Evolutionary conservation across 164 flowering plant genomes (phyloP).

Genomic region (Kingdonia uniflora): DNA sequence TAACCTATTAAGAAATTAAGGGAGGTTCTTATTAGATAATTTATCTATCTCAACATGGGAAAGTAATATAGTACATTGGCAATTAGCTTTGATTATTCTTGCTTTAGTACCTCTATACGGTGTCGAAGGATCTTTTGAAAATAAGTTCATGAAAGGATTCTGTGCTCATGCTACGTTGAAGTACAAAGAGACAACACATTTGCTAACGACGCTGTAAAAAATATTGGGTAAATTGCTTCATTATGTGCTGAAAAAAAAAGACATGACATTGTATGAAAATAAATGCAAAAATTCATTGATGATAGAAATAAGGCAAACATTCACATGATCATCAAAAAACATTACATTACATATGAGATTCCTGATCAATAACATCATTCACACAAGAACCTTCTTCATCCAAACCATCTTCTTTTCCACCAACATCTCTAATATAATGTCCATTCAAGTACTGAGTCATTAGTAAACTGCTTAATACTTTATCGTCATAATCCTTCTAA

Average conservation of each 20-base stretch:
- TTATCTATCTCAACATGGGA: slow-evolving; percentile 31
- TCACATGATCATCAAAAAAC: too few relatives aligned
- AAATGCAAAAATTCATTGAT: slow-evolving; percentile 17
- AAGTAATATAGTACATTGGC: slow-evolving; percentile 27
- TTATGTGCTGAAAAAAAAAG: slow-evolving; percentile 21
- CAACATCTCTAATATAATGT: too few relatives aligned
- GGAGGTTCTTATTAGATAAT: slow-evolving; percentile 23
- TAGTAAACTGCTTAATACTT: too few relatives aligned
- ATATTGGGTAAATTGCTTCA: slow-evolving; percentile 19
- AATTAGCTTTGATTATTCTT: slow-evolving; percentile 31
- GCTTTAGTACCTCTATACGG: too few relatives aligned
- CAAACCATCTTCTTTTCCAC: too few relatives aligned
- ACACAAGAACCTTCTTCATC: too few relatives aligned
- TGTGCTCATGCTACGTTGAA: slow-evolving; percentile 36
- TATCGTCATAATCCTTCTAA: too few relatives aligned
- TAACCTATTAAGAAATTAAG: slow-evolving; percentile 1
- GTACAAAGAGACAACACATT: slow-evolving; percentile 23
- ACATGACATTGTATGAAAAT: slow-evolving; percentile 15
- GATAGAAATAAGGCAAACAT: slow-evolving; percentile 16
- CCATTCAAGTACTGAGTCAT: too few relatives aligned
- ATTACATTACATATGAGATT: too few relatives aligned
- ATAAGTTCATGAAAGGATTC: slow-evolving; percentile 32
- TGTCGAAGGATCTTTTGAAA: slow-evolving; percentile 26
- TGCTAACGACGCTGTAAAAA: slow-evolving; percentile 19
- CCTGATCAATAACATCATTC: too few relatives aligned